These are phyloP conservation scores for Mycena alexandri DNA, from an alignment of 768 basidiomycete genomes.

Conservation along the genomic window DNA sequence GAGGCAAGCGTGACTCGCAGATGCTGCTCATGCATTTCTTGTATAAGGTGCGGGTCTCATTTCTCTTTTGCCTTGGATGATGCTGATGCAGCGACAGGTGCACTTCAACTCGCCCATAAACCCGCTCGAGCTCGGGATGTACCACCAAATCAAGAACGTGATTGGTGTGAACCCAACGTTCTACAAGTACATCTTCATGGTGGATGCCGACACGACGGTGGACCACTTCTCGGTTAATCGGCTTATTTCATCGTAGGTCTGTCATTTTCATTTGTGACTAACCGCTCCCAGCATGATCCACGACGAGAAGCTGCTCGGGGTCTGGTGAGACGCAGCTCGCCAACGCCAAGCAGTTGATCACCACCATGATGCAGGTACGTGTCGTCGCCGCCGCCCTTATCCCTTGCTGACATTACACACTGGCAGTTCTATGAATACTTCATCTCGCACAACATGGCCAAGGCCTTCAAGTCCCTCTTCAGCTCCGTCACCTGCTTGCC, in stretches of 20 bases:
- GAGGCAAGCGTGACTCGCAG: conserved; percentile 98
- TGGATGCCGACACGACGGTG: conserved; percentile 97
- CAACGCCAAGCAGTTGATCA: conserved; percentile 94
- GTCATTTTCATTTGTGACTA: conserved; percentile 12
- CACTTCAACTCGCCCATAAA: too few relatives aligned
- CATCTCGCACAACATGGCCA: conserved; percentile 98
- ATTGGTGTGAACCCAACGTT: too few relatives aligned
- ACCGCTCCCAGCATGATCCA: conserved; percentile 84
- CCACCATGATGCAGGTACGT: conserved; percentile 93
- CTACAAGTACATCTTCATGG: conserved; percentile 95
- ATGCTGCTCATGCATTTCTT: conserved; percentile 97
- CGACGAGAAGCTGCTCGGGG: conserved; percentile 92
- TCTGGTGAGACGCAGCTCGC: conserved; percentile 95
- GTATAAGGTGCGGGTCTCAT: conserved; percentile 77
- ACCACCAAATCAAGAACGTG: too few relatives aligned
- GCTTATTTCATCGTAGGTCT: conserved; percentile 90
- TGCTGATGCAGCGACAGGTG: conserved; percentile 66
- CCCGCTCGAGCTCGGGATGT: too few relatives aligned
- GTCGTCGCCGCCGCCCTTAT: neutral
- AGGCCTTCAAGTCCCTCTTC: conserved; percentile 96
- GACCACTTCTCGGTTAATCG: conserved; percentile 90
- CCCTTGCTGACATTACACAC: conserved; percentile 7
- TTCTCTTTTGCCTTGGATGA: neutral
- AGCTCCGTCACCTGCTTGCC: conserved; percentile 99
- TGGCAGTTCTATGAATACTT: conserved; percentile 96